Evolutionary conservation across 140 eudicot genomes (phyloP).

Genomic region (Cichorium intybus): DNA sequence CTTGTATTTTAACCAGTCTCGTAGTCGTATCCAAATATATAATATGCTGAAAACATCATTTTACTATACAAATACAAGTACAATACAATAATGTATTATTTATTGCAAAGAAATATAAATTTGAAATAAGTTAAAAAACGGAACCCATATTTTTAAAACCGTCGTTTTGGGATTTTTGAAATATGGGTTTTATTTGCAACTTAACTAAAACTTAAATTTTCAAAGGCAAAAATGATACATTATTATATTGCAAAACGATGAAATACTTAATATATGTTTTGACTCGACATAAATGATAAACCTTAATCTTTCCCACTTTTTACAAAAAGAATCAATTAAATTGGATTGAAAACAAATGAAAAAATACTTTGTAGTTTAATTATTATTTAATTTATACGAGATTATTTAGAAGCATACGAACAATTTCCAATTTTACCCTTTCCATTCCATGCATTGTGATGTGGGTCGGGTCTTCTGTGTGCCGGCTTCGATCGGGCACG

Average conservation of each 20-base stretch:
- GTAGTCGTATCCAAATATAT: not conserved
- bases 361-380: not conserved
- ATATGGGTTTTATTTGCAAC: not conserved
- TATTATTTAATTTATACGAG: not conserved
- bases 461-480: conserved; percentile 83
- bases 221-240: too few relatives aligned
- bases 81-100: not conserved
- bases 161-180: not conserved
- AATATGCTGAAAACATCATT: not conserved
- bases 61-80: too few relatives aligned
- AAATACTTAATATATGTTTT: too few relatives aligned
- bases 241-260: not conserved
- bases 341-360: conserved; percentile 5
- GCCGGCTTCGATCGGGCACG: conserved; percentile 92
- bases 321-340: conserved; percentile 3
- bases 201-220: too few relatives aligned
- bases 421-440: conserved; percentile 47
- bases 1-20: not conserved
- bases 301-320: not conserved
- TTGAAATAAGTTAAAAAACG: not conserved
- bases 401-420: not conserved
- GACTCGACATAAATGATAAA: too few relatives aligned
- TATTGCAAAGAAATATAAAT: not conserved
- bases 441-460: conserved; percentile 69
- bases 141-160: not conserved